Conservation (phyloP, 2,329 filamentous ascomycete species). For the Epicoccum nigrum region DNA sequence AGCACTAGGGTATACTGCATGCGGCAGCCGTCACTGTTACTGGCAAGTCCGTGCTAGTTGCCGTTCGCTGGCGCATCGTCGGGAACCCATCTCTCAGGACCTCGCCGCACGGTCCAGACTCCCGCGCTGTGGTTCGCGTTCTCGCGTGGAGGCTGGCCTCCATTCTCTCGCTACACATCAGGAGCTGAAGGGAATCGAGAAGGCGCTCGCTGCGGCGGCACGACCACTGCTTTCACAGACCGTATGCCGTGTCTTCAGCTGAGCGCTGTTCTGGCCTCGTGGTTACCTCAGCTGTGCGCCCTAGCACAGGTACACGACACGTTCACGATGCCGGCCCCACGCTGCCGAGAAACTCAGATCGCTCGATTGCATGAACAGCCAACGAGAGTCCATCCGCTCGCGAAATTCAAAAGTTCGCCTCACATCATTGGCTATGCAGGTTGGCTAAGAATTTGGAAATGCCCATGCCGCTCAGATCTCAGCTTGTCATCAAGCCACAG, state of each 20-base stretch:
- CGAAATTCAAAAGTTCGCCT: not conserved
- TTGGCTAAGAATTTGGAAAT: slow-evolving; percentile 2
- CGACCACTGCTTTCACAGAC: not conserved
- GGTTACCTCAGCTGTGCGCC: slow-evolving; percentile 9
- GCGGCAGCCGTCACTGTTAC: slow-evolving; percentile 7
- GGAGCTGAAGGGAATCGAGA: not conserved
- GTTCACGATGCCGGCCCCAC: slow-evolving; percentile 9
- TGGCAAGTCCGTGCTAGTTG: too few relatives aligned
- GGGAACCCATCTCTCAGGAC: too few relatives aligned
- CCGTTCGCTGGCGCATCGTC: too few relatives aligned
- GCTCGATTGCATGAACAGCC: too few relatives aligned
- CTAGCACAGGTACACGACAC: not conserved
- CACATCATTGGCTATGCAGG: not conserved
- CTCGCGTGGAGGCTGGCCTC: not conserved
- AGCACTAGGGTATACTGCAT: not conserved
- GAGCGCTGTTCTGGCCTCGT: not conserved
- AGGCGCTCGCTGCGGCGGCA: not conserved
- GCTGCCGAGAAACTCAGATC: slow-evolving; percentile 6
- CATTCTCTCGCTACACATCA: slow-evolving; percentile 7
- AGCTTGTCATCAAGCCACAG: slow-evolving; percentile 4
- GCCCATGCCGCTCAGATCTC: not conserved
- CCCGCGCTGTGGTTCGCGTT: slow-evolving; percentile 4
- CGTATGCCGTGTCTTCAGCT: slow-evolving; percentile 9
- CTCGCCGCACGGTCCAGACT: slow-evolving; percentile 16
- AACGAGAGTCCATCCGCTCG: not conserved